These are phyloP conservation scores for Malassezia japonica DNA, from an alignment of 1,284 basidiomycete species.

Conservation along the genomic window DNA sequence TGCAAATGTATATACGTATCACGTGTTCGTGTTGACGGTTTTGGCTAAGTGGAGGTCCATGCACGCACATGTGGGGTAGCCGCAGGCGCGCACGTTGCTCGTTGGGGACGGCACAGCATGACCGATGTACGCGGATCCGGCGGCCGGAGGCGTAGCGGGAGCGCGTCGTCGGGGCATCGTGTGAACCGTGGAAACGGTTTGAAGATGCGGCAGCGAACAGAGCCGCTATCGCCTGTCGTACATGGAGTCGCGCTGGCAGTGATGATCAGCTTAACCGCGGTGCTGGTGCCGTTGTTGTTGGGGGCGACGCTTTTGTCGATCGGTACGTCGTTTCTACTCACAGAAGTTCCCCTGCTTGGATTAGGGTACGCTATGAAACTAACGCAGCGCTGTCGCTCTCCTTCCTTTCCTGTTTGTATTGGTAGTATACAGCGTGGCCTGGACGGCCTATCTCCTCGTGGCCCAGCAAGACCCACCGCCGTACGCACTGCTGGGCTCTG, in stretches of 20 bases:
- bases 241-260: neutral
- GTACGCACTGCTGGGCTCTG: constrained; percentile 12
- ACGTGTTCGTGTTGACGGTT: neutral
- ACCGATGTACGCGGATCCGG: neutral
- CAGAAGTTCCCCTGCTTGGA: neutral
- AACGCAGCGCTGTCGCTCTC: neutral
- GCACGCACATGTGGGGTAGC: neutral
- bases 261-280: neutral
- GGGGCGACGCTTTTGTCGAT: neutral
- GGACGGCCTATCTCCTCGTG: constrained; percentile 44
- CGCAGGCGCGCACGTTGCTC: neutral
- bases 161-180: neutral
- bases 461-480: constrained; percentile 42
- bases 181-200: neutral
- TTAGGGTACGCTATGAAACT: too few relatives aligned
- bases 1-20: constrained; percentile 10
- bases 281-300: neutral
- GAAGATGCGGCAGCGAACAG: neutral
- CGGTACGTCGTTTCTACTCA: neutral
- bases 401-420: neutral
- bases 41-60: constrained; percentile 3
- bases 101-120: neutral
- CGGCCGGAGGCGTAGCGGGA: neutral
- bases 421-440: constrained; percentile 37
- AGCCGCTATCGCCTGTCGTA: neutral